Base-by-base conservation (phyloP, 768 basidiomycete genomes). In the Suillus hirtellus region DNA sequence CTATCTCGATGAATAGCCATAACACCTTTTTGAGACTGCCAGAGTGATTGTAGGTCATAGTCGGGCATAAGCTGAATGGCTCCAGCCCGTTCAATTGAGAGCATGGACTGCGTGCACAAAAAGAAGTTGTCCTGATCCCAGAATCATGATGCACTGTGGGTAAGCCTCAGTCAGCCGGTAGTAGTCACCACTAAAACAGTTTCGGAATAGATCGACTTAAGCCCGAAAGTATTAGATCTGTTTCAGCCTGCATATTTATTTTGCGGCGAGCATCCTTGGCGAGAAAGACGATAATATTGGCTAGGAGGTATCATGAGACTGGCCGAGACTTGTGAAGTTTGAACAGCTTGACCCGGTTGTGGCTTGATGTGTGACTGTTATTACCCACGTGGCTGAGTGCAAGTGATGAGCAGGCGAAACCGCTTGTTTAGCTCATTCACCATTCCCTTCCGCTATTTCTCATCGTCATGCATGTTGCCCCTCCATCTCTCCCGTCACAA, bases 401-500 rank as follows among this genome's bases (percentile, higher is more conserved):
- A 72, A 65, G 67, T 70, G 61, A 65, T 66, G 69, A 63, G 68
- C 72, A 55, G 60, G 70, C 67, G 66, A 69, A 72, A 69, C 71
- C 72, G 69, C 72, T 75, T 73, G 72, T 74, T 67, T 73, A 67
- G 70, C 62, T 62, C 72, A 70, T 73, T 65, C 72, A 75, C 69
- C 60, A 47, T 66, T 68, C 67, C 72, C 67, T 67, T 72, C 72
- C 64, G 44, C 67, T 60, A 49, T 66, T 70, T 70, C 69, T 70
- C 73, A 73, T 75, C 70, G 66, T 61, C 63, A 71, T 56, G 60
- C 66, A 65, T 64, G 65, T 60, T 47, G 44, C 43, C 46, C 63
- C 63, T 24, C 60, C 59, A 67, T 72, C 64, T 63, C 46, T 42
- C 55, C 34, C 46, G 63, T 62, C 61, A 64, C 65, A 59, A 38